These are phyloP conservation scores for Exidia glandulosa DNA, from an alignment of 768 basidiomycete genomes.

Conservation along the genomic window DNA sequence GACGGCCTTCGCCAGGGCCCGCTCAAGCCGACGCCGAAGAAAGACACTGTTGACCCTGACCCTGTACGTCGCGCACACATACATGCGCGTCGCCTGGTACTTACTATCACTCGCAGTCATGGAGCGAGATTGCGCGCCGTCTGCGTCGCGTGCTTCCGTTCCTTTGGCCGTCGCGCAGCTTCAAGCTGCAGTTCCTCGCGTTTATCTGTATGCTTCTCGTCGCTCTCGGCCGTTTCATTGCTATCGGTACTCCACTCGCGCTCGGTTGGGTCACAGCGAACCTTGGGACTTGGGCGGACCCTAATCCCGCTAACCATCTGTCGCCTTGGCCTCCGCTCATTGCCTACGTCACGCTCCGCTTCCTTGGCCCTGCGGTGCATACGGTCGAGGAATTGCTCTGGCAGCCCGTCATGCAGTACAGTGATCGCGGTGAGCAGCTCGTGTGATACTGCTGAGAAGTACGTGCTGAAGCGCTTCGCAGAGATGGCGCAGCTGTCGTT, in stretches of 20 bases:
- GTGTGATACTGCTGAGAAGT: background rate
- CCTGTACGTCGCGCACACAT: slow-evolving; percentile 19
- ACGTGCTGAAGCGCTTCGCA: slow-evolving; percentile 14
- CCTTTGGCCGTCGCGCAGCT: slow-evolving; percentile 70
- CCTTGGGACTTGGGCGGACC: slow-evolving; percentile 32
- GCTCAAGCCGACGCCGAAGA: slow-evolving; percentile 17
- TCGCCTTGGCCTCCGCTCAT: slow-evolving; percentile 64
- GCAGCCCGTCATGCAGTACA: slow-evolving; percentile 85
- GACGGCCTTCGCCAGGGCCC: background rate
- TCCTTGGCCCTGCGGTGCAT: slow-evolving; percentile 63
- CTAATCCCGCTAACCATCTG: slow-evolving; percentile 1
- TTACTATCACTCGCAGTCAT: slow-evolving; percentile 36
- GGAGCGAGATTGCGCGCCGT: slow-evolving; percentile 56
- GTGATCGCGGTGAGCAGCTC: slow-evolving; percentile 46
- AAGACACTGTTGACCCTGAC: slow-evolving; percentile 23
- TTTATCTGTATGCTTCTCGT: slow-evolving; percentile 65
- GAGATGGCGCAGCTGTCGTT: slow-evolving; percentile 83
- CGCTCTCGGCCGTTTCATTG: slow-evolving; percentile 65
- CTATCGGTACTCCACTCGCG: slow-evolving; percentile 56
- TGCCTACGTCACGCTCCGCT: slow-evolving; percentile 56
- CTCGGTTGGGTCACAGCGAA: slow-evolving; percentile 54
- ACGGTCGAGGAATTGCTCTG: slow-evolving; percentile 65
- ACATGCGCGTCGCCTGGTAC: too few relatives aligned
- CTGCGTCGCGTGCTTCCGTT: slow-evolving; percentile 61
- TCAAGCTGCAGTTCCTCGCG: slow-evolving; percentile 57